Conservation (phyloP, 352 stramenopile genomes). For the Pythium pyrilobum region DNA sequence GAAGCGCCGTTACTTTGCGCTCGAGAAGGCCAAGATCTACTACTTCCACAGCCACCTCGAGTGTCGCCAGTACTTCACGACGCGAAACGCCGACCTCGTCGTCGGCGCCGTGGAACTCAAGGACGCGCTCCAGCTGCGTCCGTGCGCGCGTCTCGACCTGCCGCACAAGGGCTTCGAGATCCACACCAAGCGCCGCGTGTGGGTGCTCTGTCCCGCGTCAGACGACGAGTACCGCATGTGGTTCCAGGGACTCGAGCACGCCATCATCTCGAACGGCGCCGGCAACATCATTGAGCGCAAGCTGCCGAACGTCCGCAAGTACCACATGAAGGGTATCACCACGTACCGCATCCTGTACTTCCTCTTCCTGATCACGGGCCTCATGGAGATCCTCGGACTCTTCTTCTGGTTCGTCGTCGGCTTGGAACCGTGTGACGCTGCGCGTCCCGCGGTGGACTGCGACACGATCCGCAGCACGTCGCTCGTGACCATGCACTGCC, state of each 20-base stretch:
- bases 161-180: conserved; percentile 84
- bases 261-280: conserved; percentile 72
- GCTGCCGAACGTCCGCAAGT: conserved; percentile 86
- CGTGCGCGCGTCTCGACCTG: conserved; percentile 74
- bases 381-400: conserved; percentile 67
- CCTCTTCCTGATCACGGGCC: conserved; percentile 66
- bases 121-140: conserved; percentile 75
- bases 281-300: conserved; percentile 87
- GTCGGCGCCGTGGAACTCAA: conserved; percentile 71
- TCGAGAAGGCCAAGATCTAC: conserved; percentile 82
- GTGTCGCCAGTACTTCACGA: conserved; percentile 84
- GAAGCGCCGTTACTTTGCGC: conserved; percentile 82
- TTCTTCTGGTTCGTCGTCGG: conserved; percentile 87
- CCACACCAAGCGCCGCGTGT: conserved; percentile 82
- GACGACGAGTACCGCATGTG: conserved; percentile 86
- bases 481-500: conserved; percentile 44
- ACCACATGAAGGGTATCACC: conserved; percentile 84
- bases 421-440: conserved; percentile 62
- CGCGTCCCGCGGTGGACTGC: conserved; percentile 42
- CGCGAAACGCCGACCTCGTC: conserved; percentile 65
- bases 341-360: conserved; percentile 82
- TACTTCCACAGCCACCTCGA: conserved; percentile 85
- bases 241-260: conserved; percentile 76
- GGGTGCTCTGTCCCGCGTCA: conserved; percentile 79
- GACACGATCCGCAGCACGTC: conserved; percentile 56